phyloP scores from a whole-genome alignment of 164 flowering plant species.

The Vitis labrusca region DNA sequence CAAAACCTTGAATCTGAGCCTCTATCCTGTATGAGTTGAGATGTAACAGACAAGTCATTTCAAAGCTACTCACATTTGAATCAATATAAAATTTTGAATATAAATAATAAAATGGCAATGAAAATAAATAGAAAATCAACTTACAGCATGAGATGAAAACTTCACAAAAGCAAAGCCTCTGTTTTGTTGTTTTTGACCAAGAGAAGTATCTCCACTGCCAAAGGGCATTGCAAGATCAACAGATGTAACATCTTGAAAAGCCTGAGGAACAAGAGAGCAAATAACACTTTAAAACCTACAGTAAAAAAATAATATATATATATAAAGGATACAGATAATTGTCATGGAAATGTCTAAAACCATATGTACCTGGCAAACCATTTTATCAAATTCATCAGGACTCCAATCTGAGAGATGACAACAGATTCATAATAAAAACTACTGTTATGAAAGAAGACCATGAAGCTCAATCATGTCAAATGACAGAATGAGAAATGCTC shows the following conservation, averaged over 20 bases:
- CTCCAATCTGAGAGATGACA: conserved; percentile 32
- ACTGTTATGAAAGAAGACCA: too few relatives aligned
- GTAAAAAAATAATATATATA: neutral
- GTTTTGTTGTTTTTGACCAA: conserved; percentile 30
- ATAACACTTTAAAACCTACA: neutral
- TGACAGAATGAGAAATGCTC: too few relatives aligned
- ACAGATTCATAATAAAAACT: too few relatives aligned
- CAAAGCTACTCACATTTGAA: too few relatives aligned
- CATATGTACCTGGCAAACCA: conserved; percentile 36
- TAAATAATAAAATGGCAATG: neutral
- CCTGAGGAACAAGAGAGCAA: conserved; percentile 18
- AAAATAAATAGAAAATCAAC: conserved; percentile 5
- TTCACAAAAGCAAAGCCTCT: conserved; percentile 47
- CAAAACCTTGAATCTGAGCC: conserved; percentile 34
- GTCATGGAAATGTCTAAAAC: neutral
- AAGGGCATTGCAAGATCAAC: conserved; percentile 36
- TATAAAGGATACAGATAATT: too few relatives aligned
- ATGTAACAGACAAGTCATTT: conserved; percentile 19
- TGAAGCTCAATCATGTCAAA: too few relatives aligned
- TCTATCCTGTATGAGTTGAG: conserved; percentile 32
- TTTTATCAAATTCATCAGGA: conserved; percentile 34
- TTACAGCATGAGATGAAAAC: conserved; percentile 47
- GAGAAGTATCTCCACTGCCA: conserved; percentile 9
- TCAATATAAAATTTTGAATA: too few relatives aligned
- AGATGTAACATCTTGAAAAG: conserved; percentile 39